phyloP scores from a whole-genome alignment of 192 early-diverging fungal species.

The Dimargaris cristalligena region DNA sequence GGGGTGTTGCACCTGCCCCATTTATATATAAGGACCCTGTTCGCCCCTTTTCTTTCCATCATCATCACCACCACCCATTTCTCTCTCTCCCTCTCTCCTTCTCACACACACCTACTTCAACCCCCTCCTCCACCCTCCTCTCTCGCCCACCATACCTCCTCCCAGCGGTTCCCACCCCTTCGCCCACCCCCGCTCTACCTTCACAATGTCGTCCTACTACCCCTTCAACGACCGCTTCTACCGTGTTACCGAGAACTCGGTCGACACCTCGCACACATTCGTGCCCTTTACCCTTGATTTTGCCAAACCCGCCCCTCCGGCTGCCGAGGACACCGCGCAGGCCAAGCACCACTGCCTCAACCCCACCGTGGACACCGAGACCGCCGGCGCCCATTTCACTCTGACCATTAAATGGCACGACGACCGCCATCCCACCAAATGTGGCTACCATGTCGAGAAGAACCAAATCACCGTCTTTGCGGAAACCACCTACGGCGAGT shows the following conservation, averaged over 20 bases:
- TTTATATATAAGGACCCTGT: neutral
- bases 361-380: neutral
- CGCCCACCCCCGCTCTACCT: too few relatives aligned
- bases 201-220: neutral
- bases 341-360: neutral
- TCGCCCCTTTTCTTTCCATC: neutral
- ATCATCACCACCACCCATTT: neutral
- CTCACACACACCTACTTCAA: too few relatives aligned
- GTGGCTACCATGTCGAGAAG: neutral
- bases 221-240: neutral
- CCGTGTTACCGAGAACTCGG: neutral
- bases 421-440: neutral
- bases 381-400: neutral
- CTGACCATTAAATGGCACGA: neutral
- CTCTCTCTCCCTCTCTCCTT: neutral
- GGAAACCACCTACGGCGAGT: neutral
- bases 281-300: neutral
- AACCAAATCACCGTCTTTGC: neutral
- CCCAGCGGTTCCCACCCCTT: too few relatives aligned
- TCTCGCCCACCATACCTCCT: too few relatives aligned
- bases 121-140: too few relatives aligned
- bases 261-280: neutral
- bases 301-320: neutral
- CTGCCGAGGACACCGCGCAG: neutral
- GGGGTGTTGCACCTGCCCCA: too few relatives aligned